phyloP scores from a whole-genome alignment of 495 filamentous ascomycete species.

The Neurospora hispaniola region DNA sequence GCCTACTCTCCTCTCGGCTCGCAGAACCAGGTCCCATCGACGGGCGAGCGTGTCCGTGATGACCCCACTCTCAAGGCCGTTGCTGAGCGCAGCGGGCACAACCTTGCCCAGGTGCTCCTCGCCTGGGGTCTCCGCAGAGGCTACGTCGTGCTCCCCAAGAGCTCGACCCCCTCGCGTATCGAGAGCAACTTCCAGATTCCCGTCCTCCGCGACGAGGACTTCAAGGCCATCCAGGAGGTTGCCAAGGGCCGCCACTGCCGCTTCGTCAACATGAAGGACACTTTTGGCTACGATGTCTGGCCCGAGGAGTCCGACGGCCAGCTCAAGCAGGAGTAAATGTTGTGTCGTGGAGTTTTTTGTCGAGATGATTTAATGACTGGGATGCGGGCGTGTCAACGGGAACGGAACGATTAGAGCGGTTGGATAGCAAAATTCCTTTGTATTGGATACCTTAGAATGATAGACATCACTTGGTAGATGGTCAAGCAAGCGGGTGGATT shows the following conservation, averaged over 20 bases:
- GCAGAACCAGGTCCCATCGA: slow-evolving; percentile 46
- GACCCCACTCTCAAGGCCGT: slow-evolving; percentile 31
- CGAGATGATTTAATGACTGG: background rate
- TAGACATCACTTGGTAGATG: background rate
- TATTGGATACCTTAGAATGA: background rate
- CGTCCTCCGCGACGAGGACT: slow-evolving; percentile 28
- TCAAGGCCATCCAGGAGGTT: slow-evolving; percentile 29
- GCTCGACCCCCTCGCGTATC: slow-evolving; percentile 56
- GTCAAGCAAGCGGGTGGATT: background rate
- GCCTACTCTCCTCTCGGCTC: slow-evolving; percentile 55
- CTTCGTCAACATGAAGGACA: slow-evolving; percentile 77
- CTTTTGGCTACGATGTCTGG: slow-evolving; percentile 42
- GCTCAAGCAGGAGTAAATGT: background rate
- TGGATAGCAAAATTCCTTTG: background rate
- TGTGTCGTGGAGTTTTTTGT: background rate
- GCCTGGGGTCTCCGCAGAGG: slow-evolving; percentile 34
- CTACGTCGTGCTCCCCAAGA: slow-evolving; percentile 40
- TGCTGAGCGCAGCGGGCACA: slow-evolving; percentile 28
- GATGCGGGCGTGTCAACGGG: background rate
- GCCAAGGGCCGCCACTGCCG: slow-evolving; percentile 44
- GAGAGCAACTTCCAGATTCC: slow-evolving; percentile 42
- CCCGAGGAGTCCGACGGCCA: slow-evolving; percentile 28
- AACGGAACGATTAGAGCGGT: background rate
- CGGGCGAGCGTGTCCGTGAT: slow-evolving; percentile 34
- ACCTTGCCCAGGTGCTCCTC: slow-evolving; percentile 37